A percentile compares a stretch with the other conserved stretches of the same genome.
Conservation (phyloP, 306 rosid species). For the Leucaena leucocephala region DNA sequence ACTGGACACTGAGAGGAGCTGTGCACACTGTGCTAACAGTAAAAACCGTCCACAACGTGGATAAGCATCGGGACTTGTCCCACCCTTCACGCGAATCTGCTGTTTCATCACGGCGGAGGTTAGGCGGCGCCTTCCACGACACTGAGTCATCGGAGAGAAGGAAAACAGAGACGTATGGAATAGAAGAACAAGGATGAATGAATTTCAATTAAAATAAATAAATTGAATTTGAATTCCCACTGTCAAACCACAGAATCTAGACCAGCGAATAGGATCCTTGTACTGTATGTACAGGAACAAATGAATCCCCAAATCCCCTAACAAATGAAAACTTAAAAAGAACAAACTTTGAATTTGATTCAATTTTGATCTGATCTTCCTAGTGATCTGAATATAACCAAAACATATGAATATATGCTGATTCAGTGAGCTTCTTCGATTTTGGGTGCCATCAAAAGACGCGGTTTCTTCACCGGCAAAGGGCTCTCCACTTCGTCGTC, state of each 20-base stretch:
- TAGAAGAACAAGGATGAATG: not conserved
- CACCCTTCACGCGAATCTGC: slow-evolving; percentile 42
- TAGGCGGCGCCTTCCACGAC: not conserved
- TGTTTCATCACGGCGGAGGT: slow-evolving; percentile 10
- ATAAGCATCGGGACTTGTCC: slow-evolving; percentile 13
- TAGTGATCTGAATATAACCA: not conserved
- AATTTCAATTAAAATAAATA: slow-evolving; percentile 36
- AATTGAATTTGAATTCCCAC: slow-evolving; percentile 38
- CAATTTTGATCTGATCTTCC: not conserved
- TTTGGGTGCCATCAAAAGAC: slow-evolving; percentile 50
- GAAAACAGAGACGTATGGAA: not conserved
- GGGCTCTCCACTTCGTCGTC: slow-evolving; percentile 97
- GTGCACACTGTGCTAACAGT: slow-evolving; percentile 32
- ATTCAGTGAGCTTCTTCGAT: slow-evolving; percentile 43
- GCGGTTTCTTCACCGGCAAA: slow-evolving; percentile 68
- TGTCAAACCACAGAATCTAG: slow-evolving; percentile 34
- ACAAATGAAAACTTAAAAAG: not conserved
- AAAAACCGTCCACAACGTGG: slow-evolving; percentile 43
- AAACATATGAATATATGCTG: not conserved
- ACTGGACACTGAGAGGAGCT: not conserved
- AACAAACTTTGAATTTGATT: not conserved
- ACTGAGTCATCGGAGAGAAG: not conserved
- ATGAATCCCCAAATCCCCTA: not conserved
- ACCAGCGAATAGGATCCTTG: slow-evolving; percentile 20
- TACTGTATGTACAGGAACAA: slow-evolving; percentile 49